These are phyloP conservation scores for Porphyrellus cyaneotinctus DNA, from an alignment of 768 basidiomycete species.

Conservation along the genomic window DNA sequence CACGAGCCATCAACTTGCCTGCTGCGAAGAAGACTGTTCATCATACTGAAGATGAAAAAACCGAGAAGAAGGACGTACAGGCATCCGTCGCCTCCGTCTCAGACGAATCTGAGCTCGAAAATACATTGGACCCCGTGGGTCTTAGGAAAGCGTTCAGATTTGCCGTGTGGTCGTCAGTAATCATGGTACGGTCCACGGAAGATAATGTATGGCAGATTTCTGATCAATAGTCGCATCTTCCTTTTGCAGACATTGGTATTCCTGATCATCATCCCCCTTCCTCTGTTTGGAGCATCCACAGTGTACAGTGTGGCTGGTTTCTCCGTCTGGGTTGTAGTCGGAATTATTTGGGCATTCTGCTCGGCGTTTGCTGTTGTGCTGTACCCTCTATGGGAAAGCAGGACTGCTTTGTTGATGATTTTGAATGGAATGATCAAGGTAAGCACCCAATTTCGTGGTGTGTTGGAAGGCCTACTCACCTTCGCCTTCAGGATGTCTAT, in stretches of 20 bases:
- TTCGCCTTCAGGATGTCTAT: constrained; percentile 36
- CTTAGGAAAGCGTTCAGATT: constrained; percentile 76
- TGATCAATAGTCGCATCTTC: neutral
- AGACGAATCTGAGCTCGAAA: constrained; percentile 38
- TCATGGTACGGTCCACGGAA: constrained; percentile 43
- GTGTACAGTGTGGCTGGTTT: constrained; percentile 63
- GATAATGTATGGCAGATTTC: neutral
- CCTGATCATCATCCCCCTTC: constrained; percentile 75
- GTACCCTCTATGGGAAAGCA: constrained; percentile 85
- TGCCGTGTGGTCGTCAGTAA: constrained; percentile 70
- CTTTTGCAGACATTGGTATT: constrained; percentile 50
- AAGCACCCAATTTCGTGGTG: neutral
- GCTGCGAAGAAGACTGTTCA: constrained; percentile 11
- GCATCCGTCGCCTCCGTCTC: constrained; percentile 36
- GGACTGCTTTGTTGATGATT: constrained; percentile 60
- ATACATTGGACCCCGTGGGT: constrained; percentile 60
- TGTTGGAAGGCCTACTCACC: neutral
- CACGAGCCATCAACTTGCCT: constrained; percentile 67
- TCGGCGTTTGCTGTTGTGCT: constrained; percentile 74
- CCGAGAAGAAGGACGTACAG: constrained; percentile 35
- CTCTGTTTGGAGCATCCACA: constrained; percentile 79
- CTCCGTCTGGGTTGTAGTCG: constrained; percentile 76
- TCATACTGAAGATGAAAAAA: constrained; percentile 26
- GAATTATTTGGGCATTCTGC: constrained; percentile 80
- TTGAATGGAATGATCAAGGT: constrained; percentile 62